Base-by-base conservation (phyloP, 768 basidiomycete genomes). In the Phanerodontia chrysosporium region DNA sequence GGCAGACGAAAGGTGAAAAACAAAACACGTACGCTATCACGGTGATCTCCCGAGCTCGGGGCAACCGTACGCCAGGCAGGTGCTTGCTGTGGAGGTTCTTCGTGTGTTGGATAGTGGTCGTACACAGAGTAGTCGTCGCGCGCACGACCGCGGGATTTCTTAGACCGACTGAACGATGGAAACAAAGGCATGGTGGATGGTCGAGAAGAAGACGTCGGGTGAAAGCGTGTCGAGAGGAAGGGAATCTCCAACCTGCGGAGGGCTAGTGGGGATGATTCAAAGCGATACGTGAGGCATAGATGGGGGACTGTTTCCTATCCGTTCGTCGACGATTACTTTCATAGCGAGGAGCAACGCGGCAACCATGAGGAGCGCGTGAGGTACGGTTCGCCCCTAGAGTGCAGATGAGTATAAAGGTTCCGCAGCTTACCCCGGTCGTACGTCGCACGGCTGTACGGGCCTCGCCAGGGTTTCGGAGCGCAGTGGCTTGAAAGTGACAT, bases 181-280 rank as follows among this genome's bases (percentile, higher is more conserved):
- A 70, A 68, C 13, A 70, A 51, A 61, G 67, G 66, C 69, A 70
- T 70, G 28, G 10, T 39, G 54, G 21, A 21, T 51, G 12, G 29
- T 29, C 29, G 27, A 24, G 24, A 24, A 2, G 48, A 24, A 29
- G n/a, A 53, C 29, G 44, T 32, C 55, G 55, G 46, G 36, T 27
- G 36, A 12, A 35, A 45, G n/a, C 22, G 24, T 16, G 35, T 39
- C 2, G 22, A 22, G 30, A 18, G 18, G 29, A 16, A n/a, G 30
- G 28, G 27, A 35, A 61, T 57, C 39, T 49, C 58, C 58, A 39
- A 36, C 58, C 45, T 21, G 52, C 45, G 48, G 49, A 39, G 54
- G 35, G 42, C n/a, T n/a, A n/a, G 55, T 14, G 52, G 42, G 22
- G 54, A n/a, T 25, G 51, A 56, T 45, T 62, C 51, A 55, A 32